Base-by-base conservation (phyloP, 108 stramenopile species). In the Skeletonema tropicum region DNA sequence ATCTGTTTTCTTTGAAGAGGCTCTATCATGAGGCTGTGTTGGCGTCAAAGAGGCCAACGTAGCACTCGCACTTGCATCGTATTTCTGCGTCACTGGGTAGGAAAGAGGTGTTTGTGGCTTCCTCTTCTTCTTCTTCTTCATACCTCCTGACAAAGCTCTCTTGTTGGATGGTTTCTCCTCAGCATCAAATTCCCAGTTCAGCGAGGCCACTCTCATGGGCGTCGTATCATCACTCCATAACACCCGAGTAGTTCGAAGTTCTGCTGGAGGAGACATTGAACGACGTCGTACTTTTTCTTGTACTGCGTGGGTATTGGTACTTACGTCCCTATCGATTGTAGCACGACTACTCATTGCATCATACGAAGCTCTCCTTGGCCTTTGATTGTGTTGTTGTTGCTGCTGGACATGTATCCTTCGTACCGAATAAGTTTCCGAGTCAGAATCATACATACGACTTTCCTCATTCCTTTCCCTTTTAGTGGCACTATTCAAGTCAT, bases 361-460 rank as follows among this genome's bases (percentile, higher is more conserved):
- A 55, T 5, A 55, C 7, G 52, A 55, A 21, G 52, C 52, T 25
- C 52, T 21, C 23, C 52, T 55, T 55, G 52, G 52, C 23, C 52
- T 23, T 25, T 23, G 52, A 6, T 29, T 29, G 26, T 29, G 26
- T 2, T 55, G 52, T 9, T 10, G 52, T 6, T 23, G 23, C 23
- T 10, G 52, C 23, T 25, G 52, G 2, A 55, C 52, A 55, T 55
- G 8, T 6, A 55, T 55, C 23, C 52, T 55, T 8, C 52, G 15
- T 25, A 55, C 23, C 23, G 21, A 55, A 55, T 55, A 25, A 8
- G 23, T 9, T 23, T 55, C 52, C 52, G 52, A 55, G 23, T 55
- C 52, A 8, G 52, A 55, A 55, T 55, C 52, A 55, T 55, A 55
- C 52, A 55, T 55, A 10, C 52, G 52, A 55, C 52, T 23, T n/a